Base-by-base conservation (phyloP, 179 eudicot genomes). In the Camellia oleifera region DNA sequence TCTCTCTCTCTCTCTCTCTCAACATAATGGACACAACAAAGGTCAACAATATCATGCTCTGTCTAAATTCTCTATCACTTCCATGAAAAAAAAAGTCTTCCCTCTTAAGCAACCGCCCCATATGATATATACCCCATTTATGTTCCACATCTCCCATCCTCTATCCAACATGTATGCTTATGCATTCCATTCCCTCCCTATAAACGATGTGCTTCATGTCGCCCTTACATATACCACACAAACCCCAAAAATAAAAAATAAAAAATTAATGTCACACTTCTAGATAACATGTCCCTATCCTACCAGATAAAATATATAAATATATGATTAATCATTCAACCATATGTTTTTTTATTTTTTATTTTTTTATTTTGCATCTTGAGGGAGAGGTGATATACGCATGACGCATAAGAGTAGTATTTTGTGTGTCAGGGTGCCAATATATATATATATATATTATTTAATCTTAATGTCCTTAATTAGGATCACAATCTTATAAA, bases 1-100 rank as follows among this genome's bases (percentile, higher is more conserved):
- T 26, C 58, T 26, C 61, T 78, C 71, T 72, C 58, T 26, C 61
- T 78, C 71, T 72, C 78, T 81, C 78, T 80, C 82, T 62, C 71
- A 18, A 66, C 15, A 13, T 7, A 46, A 40, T 56, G 61, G 76
- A 71, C 77, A 83, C 56, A 71, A 63, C 3, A 6, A 68, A 65
- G 78, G 86, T 83, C 86, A 80, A 83, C 78, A 83, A 80, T 83
- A 42, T 83, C 83, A 83, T 64, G 81, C 70, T 74, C 54, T 74
- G 42, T 50, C 50, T 44, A 53, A 77, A 50, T 40, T 42, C n/a
- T 42, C n/a, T 62, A n/a, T 62, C 69, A 12, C 63, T 50, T 72
- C 42, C 42, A 0, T 72, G 14, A 14, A 4, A 17, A 0, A 62
- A 72, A 42, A 54, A 79, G 79, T 75, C 83, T 40, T 52, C 69